Base-by-base conservation (phyloP, 1,139 yeast species). In the Petasospora fabianii region DNA sequence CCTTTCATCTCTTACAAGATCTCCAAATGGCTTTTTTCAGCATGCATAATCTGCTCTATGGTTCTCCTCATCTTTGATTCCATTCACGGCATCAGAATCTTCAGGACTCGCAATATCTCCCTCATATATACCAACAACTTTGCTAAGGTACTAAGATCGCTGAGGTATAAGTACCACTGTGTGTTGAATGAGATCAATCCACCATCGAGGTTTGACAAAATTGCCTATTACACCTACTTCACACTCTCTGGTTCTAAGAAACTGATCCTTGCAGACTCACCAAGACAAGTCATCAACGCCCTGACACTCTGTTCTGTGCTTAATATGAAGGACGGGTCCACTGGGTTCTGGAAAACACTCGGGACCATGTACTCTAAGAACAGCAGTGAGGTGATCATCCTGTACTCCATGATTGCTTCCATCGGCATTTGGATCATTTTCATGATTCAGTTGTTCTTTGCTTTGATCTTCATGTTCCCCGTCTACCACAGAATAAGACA, bases 201-300 rank as follows among this genome's bases (percentile, higher is more conserved):
- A 24, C 57, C 64, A 30, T 75, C 73, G 24, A 71, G 73, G 35
- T 75, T 75, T 50, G 95, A 85, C 54, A 79, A 80, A 70, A 61
- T 81, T 36, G 76, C 87, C 16, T 76, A 86, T 49, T 75, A 76
- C 51, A 73, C 81, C 5, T 85, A 78, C 59, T 77, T 76, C 53
- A 82, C 85, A 42, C 62, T 85, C 40, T 79, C 80, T 48, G 73
- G 75, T 35, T 85, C 92, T 56, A 58, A 80, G 13, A 76, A 76
- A 43, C 68, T 84, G 26, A 51, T 84, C 15, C 65, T 84, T 32
- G 90, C 95, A 1, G 96, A 87, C 52, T 73, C 90, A 6, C 96
- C 96, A n/a, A 74, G 96, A 60, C 96, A 87, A 62, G 82, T 83
- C 3, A 75, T 87, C 50, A 87, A 87, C 57, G 84, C 88, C 20